Evolutionary conservation across 164 flowering plant species (phyloP).

Genomic region (Paratinospora sagittata): DNA sequence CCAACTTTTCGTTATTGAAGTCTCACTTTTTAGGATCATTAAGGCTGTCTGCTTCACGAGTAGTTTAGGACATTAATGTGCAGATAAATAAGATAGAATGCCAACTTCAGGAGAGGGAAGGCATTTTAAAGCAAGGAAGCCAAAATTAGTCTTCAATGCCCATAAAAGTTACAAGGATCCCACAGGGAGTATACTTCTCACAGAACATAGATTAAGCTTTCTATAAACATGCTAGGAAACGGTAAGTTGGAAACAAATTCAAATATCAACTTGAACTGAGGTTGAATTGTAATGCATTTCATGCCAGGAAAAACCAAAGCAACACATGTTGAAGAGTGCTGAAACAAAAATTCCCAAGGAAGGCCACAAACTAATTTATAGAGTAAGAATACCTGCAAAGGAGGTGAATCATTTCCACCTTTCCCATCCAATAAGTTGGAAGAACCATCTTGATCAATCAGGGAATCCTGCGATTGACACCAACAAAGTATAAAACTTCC

Average conservation of each 20-base stretch:
- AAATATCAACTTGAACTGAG: too few relatives aligned
- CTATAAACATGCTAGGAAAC: too few relatives aligned
- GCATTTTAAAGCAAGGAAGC: neutral
- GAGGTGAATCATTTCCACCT: constrained; percentile 22
- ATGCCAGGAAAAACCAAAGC: neutral
- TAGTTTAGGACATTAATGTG: neutral
- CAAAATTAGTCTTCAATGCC: neutral
- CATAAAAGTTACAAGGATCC: neutral
- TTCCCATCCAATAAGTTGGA: constrained; percentile 11
- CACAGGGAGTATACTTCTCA: neutral
- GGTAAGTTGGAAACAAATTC: too few relatives aligned
- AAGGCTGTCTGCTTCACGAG: neutral
- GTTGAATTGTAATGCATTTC: neutral
- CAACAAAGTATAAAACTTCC: neutral
- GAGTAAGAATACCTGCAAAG: constrained; percentile 42
- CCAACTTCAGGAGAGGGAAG: neutral
- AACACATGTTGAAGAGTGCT: neutral
- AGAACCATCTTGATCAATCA: constrained; percentile 25
- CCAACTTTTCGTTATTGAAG: neutral
- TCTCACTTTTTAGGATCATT: neutral
- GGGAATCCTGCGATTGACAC: constrained; percentile 27
- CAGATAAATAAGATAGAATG: neutral
- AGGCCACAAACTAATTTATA: neutral
- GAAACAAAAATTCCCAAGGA: neutral
- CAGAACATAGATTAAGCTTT: neutral